Evolutionary conservation across 306 rosid species (phyloP).

Genomic region (Castanospermum australe): DNA sequence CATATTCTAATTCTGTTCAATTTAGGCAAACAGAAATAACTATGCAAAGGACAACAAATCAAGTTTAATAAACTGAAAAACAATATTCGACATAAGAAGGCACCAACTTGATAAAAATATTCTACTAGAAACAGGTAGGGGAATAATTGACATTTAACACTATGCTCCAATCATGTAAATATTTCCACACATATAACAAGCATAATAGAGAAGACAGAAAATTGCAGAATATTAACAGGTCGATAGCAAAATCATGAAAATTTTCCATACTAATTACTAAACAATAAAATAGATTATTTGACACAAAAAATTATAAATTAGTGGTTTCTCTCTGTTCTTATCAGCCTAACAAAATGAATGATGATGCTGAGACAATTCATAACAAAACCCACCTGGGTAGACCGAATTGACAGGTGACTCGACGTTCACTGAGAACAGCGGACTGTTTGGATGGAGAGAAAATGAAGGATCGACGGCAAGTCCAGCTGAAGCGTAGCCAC

Average conservation of each 20-base stretch:
- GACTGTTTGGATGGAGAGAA: slow-evolving; percentile 1
- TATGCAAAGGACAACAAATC: neutral
- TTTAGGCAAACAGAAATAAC: neutral
- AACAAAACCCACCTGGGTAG: slow-evolving; percentile 44
- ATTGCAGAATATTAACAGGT: neutral
- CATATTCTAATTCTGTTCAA: neutral
- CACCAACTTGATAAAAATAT: neutral
- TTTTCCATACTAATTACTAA: neutral
- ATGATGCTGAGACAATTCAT: neutral
- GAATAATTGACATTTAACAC: neutral
- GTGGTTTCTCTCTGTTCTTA: neutral
- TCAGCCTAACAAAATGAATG: neutral
- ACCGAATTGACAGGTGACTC: slow-evolving; percentile 59
- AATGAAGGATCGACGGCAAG: slow-evolving; percentile 46
- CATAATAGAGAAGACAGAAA: neutral
- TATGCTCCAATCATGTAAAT: neutral
- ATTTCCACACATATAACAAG: neutral
- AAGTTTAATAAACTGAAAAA: neutral
- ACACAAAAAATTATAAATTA: neutral
- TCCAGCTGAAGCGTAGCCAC: slow-evolving; percentile 65
- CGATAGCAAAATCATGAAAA: neutral
- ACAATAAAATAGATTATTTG: neutral
- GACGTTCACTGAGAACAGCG: slow-evolving; percentile 47
- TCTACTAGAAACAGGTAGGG: neutral
- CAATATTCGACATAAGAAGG: neutral